A percentile compares a stretch with the other conserved stretches of the same genome.
phyloP scores from a whole-genome alignment of 2,329 filamentous ascomycete species.

The Bertia moriformis region DNA sequence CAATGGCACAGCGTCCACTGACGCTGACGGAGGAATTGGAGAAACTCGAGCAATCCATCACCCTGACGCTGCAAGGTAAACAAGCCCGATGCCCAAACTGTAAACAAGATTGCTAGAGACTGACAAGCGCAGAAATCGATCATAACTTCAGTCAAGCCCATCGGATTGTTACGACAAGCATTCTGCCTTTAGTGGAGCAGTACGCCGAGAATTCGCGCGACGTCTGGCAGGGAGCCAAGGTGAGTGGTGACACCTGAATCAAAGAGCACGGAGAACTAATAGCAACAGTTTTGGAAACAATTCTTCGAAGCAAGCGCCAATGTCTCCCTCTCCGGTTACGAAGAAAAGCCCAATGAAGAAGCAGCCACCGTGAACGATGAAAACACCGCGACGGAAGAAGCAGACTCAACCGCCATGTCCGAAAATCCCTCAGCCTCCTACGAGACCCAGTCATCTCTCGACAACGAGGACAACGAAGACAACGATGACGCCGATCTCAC shows the following conservation, averaged over 20 bases:
- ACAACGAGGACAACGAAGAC: neutral
- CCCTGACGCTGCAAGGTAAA: constrained; percentile 76
- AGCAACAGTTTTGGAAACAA: constrained; percentile 96
- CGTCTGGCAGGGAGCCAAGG: constrained; percentile 95
- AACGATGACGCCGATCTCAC: neutral
- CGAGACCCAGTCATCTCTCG: constrained; percentile 19
- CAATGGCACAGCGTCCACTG: constrained; percentile 36
- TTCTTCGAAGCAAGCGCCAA: constrained; percentile 98
- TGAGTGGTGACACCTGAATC: too few species aligned
- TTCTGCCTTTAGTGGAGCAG: constrained; percentile 83
- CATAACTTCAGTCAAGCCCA: constrained; percentile 96
- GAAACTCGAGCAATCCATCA: constrained; percentile 91
- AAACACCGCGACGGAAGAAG: constrained; percentile 17
- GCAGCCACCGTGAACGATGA: constrained; percentile 45
- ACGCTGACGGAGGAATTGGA: constrained; percentile 90
- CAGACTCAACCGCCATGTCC: neutral
- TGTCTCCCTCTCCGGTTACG: constrained; percentile 87
- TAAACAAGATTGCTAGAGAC: constrained; percentile 1
- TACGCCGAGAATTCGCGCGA: constrained; percentile 87
- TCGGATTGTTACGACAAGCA: constrained; percentile 85
- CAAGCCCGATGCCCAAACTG: neutral
- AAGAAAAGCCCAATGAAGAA: constrained; percentile 58
- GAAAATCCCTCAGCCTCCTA: neutral
- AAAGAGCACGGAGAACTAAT: too few species aligned
- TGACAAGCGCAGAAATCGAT: constrained; percentile 68